Conservation (phyloP, 2,329 filamentous ascomycete genomes). For the Incumbomyces delicatus region DNA sequence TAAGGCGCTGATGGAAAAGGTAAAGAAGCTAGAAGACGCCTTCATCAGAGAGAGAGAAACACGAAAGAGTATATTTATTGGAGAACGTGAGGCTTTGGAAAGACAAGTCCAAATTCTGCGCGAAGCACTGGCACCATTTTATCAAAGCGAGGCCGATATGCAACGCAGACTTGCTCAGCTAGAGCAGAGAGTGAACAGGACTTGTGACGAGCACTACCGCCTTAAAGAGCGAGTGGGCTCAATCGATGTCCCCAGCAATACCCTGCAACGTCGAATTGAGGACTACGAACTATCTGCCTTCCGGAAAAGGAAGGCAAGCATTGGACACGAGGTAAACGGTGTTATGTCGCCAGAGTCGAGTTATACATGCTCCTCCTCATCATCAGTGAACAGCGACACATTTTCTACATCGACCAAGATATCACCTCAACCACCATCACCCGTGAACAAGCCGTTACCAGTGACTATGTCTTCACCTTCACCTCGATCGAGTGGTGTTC, state of each 20-base stretch:
- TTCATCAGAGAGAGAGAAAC: constrained; percentile 21
- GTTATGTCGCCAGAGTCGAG: constrained; percentile 13
- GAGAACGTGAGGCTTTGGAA: constrained; percentile 22
- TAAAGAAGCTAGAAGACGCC: constrained; percentile 21
- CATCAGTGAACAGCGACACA: constrained; percentile 10
- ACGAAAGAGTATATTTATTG: constrained; percentile 18
- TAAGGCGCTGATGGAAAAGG: constrained; percentile 17
- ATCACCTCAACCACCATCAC: constrained; percentile 17
- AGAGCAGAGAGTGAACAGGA: constrained; percentile 22
- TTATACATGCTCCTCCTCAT: background rate
- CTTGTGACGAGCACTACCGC: constrained; percentile 22
- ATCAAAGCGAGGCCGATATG: constrained; percentile 22
- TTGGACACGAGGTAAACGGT: constrained; percentile 8
- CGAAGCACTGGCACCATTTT: constrained; percentile 24
- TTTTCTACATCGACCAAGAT: constrained; percentile 14
- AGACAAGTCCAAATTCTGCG: constrained; percentile 23
- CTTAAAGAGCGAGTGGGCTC: constrained; percentile 21
- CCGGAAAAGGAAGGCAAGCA: constrained; percentile 15
- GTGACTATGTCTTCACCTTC: constrained; percentile 10
- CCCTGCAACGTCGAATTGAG: constrained; percentile 16
- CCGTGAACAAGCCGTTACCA: constrained; percentile 7
- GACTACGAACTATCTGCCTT: constrained; percentile 16
- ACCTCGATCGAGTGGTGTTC: constrained; percentile 20
- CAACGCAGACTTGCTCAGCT: constrained; percentile 21
- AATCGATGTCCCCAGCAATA: constrained; percentile 22